phyloP scores from a whole-genome alignment of 1,284 basidiomycete species.

The Rhodotorula sp. region DNA sequence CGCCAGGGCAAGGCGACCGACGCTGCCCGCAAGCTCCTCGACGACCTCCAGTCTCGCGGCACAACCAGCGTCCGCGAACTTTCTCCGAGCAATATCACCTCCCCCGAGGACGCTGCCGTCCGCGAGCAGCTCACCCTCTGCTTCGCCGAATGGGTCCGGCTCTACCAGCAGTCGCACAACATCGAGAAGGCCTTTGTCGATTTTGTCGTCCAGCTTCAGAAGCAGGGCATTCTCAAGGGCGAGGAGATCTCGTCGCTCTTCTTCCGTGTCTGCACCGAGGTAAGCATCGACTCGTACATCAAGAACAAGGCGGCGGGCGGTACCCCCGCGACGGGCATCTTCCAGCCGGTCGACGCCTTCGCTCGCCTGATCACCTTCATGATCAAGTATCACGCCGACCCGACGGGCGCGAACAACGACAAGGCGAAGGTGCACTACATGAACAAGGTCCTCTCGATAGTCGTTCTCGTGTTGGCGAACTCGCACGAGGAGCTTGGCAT shows the following conservation, averaged over 20 bases:
- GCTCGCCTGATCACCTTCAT: conserved; percentile 94
- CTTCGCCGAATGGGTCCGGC: conserved; percentile 82
- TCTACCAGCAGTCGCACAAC: conserved; percentile 80
- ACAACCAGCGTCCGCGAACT: conserved; percentile 20
- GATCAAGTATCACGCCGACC: conserved; percentile 98
- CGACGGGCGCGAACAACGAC: conserved; percentile 77
- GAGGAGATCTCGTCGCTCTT: conserved; percentile 97
- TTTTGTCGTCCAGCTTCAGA: conserved; percentile 95
- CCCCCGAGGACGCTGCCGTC: conserved; percentile 29
- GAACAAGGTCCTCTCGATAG: conserved; percentile 96
- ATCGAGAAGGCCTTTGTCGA: conserved; percentile 94
- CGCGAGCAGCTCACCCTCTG: conserved; percentile 59
- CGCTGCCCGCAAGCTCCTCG: conserved; percentile 52
- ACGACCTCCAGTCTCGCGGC: conserved; percentile 37
- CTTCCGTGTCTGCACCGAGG: conserved; percentile 96
- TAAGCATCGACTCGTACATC: conserved; percentile 86
- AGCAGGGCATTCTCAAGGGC: conserved; percentile 92
- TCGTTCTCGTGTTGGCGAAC: conserved; percentile 91
- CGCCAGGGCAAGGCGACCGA: conserved; percentile 75
- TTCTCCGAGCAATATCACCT: conserved; percentile 21
- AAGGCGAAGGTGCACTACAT: conserved; percentile 95
- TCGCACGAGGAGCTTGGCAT: conserved; percentile 90
- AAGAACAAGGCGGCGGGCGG: conserved; percentile 79
- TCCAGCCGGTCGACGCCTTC: conserved; percentile 92
- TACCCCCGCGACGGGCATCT: conserved; percentile 65